Percentiles rank a stretch among this genome's conserved stretches.
Evolutionary conservation across 1,284 basidiomycete genomes (phyloP).

Genomic region (Hymenochaete sp.): DNA sequence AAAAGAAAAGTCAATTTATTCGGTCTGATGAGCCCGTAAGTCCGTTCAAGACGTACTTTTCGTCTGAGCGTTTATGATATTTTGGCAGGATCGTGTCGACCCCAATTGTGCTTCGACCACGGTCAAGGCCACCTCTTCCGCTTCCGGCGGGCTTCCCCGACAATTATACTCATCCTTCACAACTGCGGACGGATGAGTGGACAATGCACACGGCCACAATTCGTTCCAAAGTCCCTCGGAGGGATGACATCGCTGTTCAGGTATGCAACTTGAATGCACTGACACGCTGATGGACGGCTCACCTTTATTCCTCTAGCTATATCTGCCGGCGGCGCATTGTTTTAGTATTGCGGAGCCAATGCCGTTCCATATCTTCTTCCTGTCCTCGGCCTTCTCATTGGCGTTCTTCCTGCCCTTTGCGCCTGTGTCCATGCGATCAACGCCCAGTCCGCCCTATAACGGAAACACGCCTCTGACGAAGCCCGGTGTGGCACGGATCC

Average conservation of each 20-base stretch:
- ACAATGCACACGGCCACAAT: conserved; percentile 37
- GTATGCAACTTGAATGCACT: conserved; percentile 23
- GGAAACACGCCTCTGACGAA: conserved; percentile 27
- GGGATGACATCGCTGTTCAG: conserved; percentile 38
- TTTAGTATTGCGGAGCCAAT: conserved; percentile 51
- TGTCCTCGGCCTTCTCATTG: conserved; percentile 46
- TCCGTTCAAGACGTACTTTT: background rate
- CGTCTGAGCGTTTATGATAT: conserved; percentile 3
- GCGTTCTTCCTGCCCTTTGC: conserved; percentile 50
- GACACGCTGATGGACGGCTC: background rate
- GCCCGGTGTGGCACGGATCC: conserved; percentile 41
- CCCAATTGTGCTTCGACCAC: conserved; percentile 57
- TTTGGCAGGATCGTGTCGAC: conserved; percentile 43
- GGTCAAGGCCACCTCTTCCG: conserved; percentile 47
- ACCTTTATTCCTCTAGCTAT: conserved; percentile 30
- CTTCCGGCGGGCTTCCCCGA: conserved; percentile 40
- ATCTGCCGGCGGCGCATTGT: conserved; percentile 47
- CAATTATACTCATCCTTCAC: conserved; percentile 27
- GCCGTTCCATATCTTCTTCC: conserved; percentile 55
- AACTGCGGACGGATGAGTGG: conserved; percentile 43
- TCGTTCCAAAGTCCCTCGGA: conserved; percentile 30
- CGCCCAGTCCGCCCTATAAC: conserved; percentile 2
- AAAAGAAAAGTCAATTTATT: conserved; percentile 29
- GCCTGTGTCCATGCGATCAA: conserved; percentile 32
- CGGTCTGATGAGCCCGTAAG: conserved; percentile 8